Evolutionary conservation across 306 rosid species (phyloP), one percentile per base, ranked within the genome.

Genomic region (Coriaria nepalensis): DNA sequence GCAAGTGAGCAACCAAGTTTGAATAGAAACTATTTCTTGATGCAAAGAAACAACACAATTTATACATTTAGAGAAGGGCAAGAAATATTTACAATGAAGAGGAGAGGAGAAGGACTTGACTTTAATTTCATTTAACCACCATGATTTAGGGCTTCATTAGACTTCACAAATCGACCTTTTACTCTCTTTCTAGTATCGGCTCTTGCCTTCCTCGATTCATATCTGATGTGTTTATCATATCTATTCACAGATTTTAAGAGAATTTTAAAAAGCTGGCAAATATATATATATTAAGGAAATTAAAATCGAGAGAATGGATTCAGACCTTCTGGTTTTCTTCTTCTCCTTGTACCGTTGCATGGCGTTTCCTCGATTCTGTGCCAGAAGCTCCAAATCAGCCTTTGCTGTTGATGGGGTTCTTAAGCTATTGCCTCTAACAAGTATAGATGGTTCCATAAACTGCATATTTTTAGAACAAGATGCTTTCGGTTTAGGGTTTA

Each of bases 311-410:
- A 37, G 11, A 13, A 10, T 37, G 11, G 36, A 45, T 8, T 41
- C 49, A 32, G 13, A 74, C 92, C 92, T 81, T 61, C 92, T 70
- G 41, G 35, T 74, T 67, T 77, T 81, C 76, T 70, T 78, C 50
- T 81, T 81, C 76, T 81, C 92, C 67, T 68, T 77, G 69, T 81
- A 81, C 45, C 92, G 85, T 38, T 71, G 79, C 92, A 81, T 81
- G 10, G 92, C 92, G 5, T 72, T 66, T 52, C 82, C 85, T 63
- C 92, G 51, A 57, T 77, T 81, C 52, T 74, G 73, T 5, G 82
- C 79, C 60, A 74, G 54, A 13, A 70, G 53, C 68, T 80, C 80
- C 48, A 49, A 49, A 47, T 66, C 68, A 6, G 62, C 67, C 64
- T 74, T 68, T 29, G 68, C 59, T 44, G 64, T 45, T 13, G 68